Base-by-base conservation (phyloP, 2,329 filamentous ascomycete species). In the Sporothrix inflata region DNA sequence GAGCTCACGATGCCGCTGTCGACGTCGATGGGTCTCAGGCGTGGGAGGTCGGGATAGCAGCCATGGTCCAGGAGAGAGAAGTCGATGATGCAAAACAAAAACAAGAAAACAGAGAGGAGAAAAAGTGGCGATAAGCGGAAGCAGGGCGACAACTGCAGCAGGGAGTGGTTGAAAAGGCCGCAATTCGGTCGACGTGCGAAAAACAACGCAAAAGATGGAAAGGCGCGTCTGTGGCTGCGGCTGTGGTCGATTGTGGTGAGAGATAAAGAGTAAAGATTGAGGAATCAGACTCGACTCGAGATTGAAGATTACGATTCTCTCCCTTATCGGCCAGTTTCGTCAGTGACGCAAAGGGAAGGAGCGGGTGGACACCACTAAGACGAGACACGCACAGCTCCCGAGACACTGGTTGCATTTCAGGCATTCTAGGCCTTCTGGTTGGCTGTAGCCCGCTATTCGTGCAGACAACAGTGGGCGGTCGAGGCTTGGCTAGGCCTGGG, bases 311-410 rank as follows among this genome's bases (percentile, higher is more conserved):
- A 30, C 30, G 4, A 16, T 12, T 27, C n/a, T 57, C 53, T 42
- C 34, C 57, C 57, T 61, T 61, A 63, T 63, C 57, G 38, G 55
- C 53, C n/a, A 16, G 42, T 61, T 63, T 63, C 11, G 38, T 40
- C 57, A 63, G 57, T 63, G 57, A 65, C 60, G 38, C n/a, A 65
- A 45, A 65, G 34, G 60, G 60, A 21, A 27, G 8, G n/a, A 7
- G n/a, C 11, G 4, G 7, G 60, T 16, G 60, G 60, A 19, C 60
- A 45, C 38, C 57, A 63, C 57, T 61, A 61, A 61, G 57, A 40
- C 30, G 34, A 40, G 57, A 42, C 34, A 42, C 30, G 2, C 30
- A 42, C 38, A 42, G 34, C 30, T 27, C 38, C 24, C 34, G n/a
- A n/a, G n/a, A n/a, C n/a, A n/a, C n/a, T n/a, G n/a, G n/a, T n/a